Evolutionary conservation across 176 grass and related monocot species (phyloP), one percentile per base, ranked within the genome.

Genomic region (Thinopyrum elongatum): DNA sequence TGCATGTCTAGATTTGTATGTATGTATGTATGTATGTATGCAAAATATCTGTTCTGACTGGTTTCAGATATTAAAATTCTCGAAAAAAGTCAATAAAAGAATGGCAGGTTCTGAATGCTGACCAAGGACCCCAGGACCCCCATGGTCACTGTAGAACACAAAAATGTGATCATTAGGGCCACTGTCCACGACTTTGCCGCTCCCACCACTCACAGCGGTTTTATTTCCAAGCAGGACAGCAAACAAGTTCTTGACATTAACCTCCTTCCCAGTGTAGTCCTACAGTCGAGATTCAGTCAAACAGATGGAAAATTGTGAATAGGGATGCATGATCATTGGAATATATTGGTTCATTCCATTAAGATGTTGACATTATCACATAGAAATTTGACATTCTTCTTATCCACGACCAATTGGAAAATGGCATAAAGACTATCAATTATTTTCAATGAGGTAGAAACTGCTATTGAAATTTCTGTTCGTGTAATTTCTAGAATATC

Each of bases 141-240:
- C 95, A 58, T 98, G 95, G 74, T 98, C 95, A 83, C n/a, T n/a
- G n/a, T n/a, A 95, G 62, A 90, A 98, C 44, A 98, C 76, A 74
- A 98, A 98, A 65, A 98, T 98, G 80, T 93, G 95, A 88, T 98
- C 95, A 84, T 95, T 85, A 46, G 93, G 93, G 41, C 93, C 93
- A 80, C 95, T 98, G 76, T 93, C 83, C 34, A 98, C 80, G 11
- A 98, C 95, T 79, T 98, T 98, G 53, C 91, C 95, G 4, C 93
- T 98, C 74, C 95, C 93, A 81, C 95, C 95, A 62, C 67, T 85
- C 17, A 98, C 63, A 79, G 95, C 95, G 25, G 87, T 90, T 82
- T 95, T 98, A 83, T 98, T 70, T 31, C 93, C 95, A 68, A 98
- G 93, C 13, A 98, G 85, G 78, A 98, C 95, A 83, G 91, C 89